A percentile compares a stretch with the other conserved stretches of the same genome.
Evolutionary conservation across 169 alveolate species (phyloP).

Genomic region (Plasmodium vivax): DNA sequence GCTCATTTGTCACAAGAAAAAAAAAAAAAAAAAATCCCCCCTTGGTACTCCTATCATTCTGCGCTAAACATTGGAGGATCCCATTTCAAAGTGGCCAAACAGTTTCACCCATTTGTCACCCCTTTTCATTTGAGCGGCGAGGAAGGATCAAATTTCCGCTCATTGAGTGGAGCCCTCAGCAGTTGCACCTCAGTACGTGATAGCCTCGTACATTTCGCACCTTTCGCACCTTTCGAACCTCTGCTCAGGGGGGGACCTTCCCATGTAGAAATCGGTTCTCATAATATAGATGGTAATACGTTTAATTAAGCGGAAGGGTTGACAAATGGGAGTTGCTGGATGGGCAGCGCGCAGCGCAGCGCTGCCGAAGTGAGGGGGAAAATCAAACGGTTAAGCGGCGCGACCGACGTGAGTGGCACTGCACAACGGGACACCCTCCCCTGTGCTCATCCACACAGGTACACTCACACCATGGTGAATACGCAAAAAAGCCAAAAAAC

Average conservation of each 20-base stretch:
- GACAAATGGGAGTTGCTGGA: background rate
- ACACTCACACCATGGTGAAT: background rate
- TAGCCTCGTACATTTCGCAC: background rate
- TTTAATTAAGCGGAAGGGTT: background rate
- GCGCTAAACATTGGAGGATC: background rate
- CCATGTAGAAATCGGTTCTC: background rate
- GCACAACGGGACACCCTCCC: background rate
- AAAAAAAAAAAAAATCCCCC: background rate
- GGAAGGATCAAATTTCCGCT: background rate
- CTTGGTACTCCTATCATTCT: background rate
- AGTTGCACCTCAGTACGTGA: background rate
- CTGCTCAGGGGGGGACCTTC: background rate
- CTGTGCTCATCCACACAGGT: background rate
- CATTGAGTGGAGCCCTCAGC: background rate
- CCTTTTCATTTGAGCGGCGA: background rate
- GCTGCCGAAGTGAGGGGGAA: background rate
- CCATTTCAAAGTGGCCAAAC: background rate
- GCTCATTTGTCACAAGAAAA: constrained; percentile 4
- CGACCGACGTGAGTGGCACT: too few relatives aligned
- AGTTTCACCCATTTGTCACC: background rate
- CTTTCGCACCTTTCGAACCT: too few relatives aligned
- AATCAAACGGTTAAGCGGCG: background rate
- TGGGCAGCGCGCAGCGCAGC: background rate
- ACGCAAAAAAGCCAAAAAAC: background rate
- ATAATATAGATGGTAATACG: background rate